Evolutionary conservation across 768 basidiomycete species (phyloP), one percentile per base, ranked within the genome.

Genomic region (Russula compacta): DNA sequence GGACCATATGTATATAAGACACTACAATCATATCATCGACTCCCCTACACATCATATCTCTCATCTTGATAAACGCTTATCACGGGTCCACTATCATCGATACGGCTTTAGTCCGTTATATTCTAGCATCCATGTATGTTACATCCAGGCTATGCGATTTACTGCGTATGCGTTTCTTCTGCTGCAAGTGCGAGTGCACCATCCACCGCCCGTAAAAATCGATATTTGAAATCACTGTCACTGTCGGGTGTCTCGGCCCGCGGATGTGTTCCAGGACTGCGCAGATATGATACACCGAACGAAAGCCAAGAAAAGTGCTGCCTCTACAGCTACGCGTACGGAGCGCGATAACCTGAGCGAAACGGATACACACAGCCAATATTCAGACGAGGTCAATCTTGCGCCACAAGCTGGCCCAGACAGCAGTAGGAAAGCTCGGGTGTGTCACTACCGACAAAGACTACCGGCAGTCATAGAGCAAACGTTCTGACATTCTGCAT

Each of bases 261-360:
- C 12, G 24, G 24, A 29, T 29, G 24, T 29, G 24, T 29, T 29
- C 24, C 24, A 29, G 24, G 24, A 29, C 24, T 5, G 9, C 19
- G 19, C 11, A 14, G 12, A 4, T 7, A 77, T 77, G 76, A 63
- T 71, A 38, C 69, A 71, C 61, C 67, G 68, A 51, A 75, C 71
- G 58, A 70, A 75, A 49, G 64, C 24, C 24, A 29, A 19, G 9
- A 43, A 8, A 43, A 19, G 43, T 4, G n/a, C 15, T 43, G n/a
- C 8, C 8, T n/a, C 42, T 2, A 43, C 71, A 35, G 73, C 69
- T 2, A 63, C 67, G 24, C 46, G 61, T 14, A 65, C 67, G 6
- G 59, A 64, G 39, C 53, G 64, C 40, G 42, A 61, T 42, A 66
- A 70, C 49, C 60, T 70, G 38, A 43, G 50, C n/a, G 68, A 73